Conservation (phyloP, 1,284 basidiomycete species). For the Amylostereum chailletii region DNA sequence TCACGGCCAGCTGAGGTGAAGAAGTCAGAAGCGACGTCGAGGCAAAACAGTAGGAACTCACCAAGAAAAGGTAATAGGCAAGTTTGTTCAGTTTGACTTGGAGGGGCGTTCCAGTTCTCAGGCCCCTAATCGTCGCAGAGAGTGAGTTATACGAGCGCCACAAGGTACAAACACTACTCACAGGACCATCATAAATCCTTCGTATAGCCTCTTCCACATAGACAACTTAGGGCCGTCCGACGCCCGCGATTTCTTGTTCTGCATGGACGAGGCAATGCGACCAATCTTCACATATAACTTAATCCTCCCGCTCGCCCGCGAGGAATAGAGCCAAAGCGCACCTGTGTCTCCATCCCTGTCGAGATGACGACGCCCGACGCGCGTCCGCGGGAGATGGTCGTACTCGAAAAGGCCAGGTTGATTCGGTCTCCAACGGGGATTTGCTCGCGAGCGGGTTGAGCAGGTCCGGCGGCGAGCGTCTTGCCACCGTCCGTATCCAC, state of each 20-base stretch:
- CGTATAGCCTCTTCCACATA: slow-evolving; percentile 1
- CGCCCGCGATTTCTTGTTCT: slow-evolving; percentile 3
- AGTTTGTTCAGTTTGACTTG: slow-evolving; percentile 54
- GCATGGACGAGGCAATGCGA: slow-evolving; percentile 1
- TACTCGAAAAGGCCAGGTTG: slow-evolving; percentile 49
- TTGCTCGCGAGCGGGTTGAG: slow-evolving; percentile 9
- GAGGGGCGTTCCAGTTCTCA: slow-evolving; percentile 38
- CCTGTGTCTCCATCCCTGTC: slow-evolving; percentile 62
- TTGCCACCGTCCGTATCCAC: not conserved
- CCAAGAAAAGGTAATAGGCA: slow-evolving; percentile 22
- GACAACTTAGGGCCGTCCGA: slow-evolving; percentile 5
- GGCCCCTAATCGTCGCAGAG: slow-evolving; percentile 2
- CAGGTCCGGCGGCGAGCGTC: not conserved
- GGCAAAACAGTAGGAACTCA: not conserved
- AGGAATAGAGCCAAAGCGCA: slow-evolving; percentile 40
- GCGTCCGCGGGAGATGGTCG: slow-evolving; percentile 58
- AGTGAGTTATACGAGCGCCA: not conserved
- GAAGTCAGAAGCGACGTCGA: not conserved
- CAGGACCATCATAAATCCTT: slow-evolving; percentile 9
- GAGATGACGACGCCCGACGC: slow-evolving; percentile 48
- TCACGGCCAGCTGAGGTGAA: not conserved
- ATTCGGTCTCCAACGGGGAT: slow-evolving; percentile 46
- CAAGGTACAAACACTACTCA: slow-evolving; percentile 1
- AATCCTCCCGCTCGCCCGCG: slow-evolving; percentile 14
- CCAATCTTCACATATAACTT: not conserved